Evolutionary conservation across 2,329 filamentous ascomycete species (phyloP), one percentile per base, ranked within the genome.

Genomic region (Diaporthe vaccinii): DNA sequence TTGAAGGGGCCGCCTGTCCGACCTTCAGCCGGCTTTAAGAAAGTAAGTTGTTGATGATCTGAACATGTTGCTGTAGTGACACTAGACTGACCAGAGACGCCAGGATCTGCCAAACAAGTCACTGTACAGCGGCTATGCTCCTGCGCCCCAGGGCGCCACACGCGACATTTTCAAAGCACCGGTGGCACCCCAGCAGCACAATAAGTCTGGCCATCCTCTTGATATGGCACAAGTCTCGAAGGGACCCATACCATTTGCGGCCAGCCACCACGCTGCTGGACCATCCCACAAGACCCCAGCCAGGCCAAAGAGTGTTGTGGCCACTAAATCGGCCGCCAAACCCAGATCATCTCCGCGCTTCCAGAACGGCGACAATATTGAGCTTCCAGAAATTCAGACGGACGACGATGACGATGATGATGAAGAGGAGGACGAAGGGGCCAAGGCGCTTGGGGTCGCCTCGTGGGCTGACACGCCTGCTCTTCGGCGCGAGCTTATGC

Each of bases 341-440:
- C 88, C 89, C 25, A 89, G 91, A 78, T 93, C 94, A 41, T 98
- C 95, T 1, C 95, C 95, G 1, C 91, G 94, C 71, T 98, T 97
- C 85, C 94, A 93, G 76, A 96, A 95, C 79, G 95, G 96, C 76
- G 97, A 99, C 75, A 91, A 90, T 70, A 98, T 99, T 80, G 93
- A 97, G 78, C 91, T 99, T 4, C 96, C 97, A 0, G 97, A 99
- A 79, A 98, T 99, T 79, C 92, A 95, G 78, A 98, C 97, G 1
- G 97, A 99, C 82, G 95, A 95, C 41, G 96, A 98, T 80, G 96
- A 98, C 80, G 95, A 98, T 75, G 94, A 96, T 67, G 94, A 96
- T 8, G 91, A 93, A 55, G 90, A 91, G 20, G 86, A 86, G 9
- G 86, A 86, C 7, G 89, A 89, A 46, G 86, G 86, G 65, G 84